Base-by-base conservation (phyloP, 306 rosid genomes). In the Dicorynia guianensis region DNA sequence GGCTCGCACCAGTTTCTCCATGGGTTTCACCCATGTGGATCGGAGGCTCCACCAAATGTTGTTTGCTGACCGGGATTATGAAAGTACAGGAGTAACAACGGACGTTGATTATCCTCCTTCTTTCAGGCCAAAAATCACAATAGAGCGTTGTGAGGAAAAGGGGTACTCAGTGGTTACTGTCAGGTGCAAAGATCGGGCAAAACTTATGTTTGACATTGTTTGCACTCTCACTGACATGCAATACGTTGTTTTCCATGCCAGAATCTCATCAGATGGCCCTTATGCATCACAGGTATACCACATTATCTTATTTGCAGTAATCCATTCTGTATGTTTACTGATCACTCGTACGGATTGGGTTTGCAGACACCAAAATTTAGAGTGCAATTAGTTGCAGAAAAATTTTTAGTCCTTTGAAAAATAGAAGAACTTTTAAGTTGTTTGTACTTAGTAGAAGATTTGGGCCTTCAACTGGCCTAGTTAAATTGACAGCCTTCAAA, bases 211-310 rank as follows among this genome's bases (percentile, higher is more conserved):
- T 62, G 93, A 90, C 91, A 90, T 90, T 56, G 96, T 90, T 36
- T 93, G 93, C 89, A 90, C 96, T 10, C 91, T 87, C 78, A 90
- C 94, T 17, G 97, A 93, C 63, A 93, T 93, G 96, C 89, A 93
- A 38, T 93, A 88, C 71, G 94, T 89, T 74, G 96, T 89, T 82
- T 88, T 90, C 84, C 97, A 93, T 71, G 97, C 96, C 59, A 72
- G 87, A 74, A 80, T 93, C 42, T 84, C 93, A 8, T 88, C 97
- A 35, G 89, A 93, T 64, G 88, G 79, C 38, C 94, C 96, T n/a
- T 90, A 88, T 53, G 96, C 96, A 48, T 81, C 92, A 39, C 96
- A 90, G 90, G 98, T 88, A 83, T 36, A 6, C 13, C 50, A 25
- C 3, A n/a, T 38, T 53, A 38, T 39, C 4, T 8, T 13, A 36